A percentile compares a stretch with the other conserved stretches of the same genome.
phyloP scores from a whole-genome alignment of 352 stramenopile genomes.

The Pythium folliculosum region DNA sequence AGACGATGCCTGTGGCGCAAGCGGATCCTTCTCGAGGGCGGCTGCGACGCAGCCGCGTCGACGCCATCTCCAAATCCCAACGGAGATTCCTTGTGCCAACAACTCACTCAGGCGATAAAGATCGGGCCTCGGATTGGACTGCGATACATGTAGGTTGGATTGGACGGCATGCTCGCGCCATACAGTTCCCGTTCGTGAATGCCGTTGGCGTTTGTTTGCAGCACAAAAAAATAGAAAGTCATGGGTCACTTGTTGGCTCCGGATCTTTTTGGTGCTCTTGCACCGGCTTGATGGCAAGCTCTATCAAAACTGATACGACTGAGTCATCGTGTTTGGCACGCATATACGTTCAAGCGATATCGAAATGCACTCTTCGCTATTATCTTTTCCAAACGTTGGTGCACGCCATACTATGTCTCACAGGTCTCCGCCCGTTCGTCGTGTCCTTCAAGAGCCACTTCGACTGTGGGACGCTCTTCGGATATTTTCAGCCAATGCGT shows the following conservation, averaged over 20 bases:
- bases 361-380: neutral
- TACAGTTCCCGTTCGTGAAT: conserved; percentile 20
- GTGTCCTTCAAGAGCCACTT: conserved; percentile 11
- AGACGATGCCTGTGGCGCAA: neutral
- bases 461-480: conserved; percentile 3
- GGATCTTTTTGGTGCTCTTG: conserved; percentile 30
- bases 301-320: conserved; percentile 13
- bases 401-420: neutral
- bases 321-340: neutral
- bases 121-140: neutral
- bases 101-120: neutral
- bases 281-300: conserved; percentile 25
- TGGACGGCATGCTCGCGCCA: conserved; percentile 11
- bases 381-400: neutral
- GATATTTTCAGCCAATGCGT: conserved; percentile 18
- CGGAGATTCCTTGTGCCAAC: neutral
- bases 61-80: too few species aligned
- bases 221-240: conserved; percentile 24
- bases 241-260: conserved; percentile 12
- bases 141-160: conserved; percentile 11
- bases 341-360: conserved; percentile 5
- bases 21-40: neutral
- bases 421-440: neutral
- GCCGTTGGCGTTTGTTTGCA: neutral
- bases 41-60: neutral